These are phyloP conservation scores for Artemisia argyi DNA, from an alignment of 129 eudicot species.

Conservation along the genomic window DNA sequence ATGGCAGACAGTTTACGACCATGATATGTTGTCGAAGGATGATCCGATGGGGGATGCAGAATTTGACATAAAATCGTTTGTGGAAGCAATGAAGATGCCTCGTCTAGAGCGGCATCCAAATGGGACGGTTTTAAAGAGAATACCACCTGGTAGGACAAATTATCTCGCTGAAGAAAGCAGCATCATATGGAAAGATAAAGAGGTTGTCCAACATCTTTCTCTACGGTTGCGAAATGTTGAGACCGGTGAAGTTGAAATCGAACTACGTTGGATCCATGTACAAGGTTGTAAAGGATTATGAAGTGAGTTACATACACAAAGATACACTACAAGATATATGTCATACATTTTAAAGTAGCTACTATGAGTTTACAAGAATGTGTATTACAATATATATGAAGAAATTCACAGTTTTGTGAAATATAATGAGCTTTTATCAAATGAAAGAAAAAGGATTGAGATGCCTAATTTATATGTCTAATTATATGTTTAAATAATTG, in stretches of 20 bases:
- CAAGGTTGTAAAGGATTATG: slow-evolving; percentile 27
- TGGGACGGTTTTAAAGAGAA: slow-evolving; percentile 40
- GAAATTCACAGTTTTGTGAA: no score
- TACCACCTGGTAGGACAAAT: slow-evolving; percentile 44
- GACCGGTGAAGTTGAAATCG: slow-evolving; percentile 53
- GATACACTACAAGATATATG: neutral
- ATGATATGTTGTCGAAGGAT: slow-evolving; percentile 44
- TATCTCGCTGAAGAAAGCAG: slow-evolving; percentile 52
- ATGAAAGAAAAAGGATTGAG: no score
- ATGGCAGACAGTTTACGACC: slow-evolving; percentile 46
- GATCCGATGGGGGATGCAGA: slow-evolving; percentile 60
- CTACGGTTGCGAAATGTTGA: slow-evolving; percentile 49
- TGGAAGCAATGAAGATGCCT: slow-evolving; percentile 46
- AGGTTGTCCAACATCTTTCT: slow-evolving; percentile 45
- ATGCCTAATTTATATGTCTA: no score
- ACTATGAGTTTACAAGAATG: no score
- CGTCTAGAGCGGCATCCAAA: slow-evolving; percentile 32
- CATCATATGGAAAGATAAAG: slow-evolving; percentile 43
- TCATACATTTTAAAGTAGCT: neutral
- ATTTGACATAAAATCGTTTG: slow-evolving; percentile 37
- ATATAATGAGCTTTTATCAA: no score
- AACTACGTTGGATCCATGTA: slow-evolving; percentile 46
- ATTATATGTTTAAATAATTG: no score
- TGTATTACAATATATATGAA: no score
- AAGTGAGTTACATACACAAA: no score